Conservation (phyloP, 2,329 filamentous ascomycete genomes). For the Penicillium crustosum region DNA sequence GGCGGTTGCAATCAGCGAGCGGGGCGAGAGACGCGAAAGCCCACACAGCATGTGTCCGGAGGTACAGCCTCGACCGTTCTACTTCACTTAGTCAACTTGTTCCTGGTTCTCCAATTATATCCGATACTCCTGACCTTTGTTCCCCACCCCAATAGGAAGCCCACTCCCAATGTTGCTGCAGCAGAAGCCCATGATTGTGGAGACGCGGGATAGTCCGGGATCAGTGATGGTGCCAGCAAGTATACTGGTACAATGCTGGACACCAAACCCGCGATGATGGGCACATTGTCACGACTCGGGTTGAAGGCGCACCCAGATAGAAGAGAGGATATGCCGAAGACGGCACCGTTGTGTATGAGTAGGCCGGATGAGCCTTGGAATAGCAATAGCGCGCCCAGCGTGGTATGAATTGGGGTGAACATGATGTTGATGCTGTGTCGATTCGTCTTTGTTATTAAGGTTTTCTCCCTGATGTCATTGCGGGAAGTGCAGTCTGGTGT, state of each 20-base stretch:
- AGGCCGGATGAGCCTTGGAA: constrained; percentile 52
- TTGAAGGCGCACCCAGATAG: constrained; percentile 44
- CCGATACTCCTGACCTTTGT: constrained; percentile 46
- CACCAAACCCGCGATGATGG: constrained; percentile 49
- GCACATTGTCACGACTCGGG: constrained; percentile 44
- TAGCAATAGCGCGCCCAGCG: constrained; percentile 52
- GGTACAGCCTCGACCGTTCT: constrained; percentile 53
- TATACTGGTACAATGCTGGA: constrained; percentile 47
- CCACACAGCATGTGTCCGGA: constrained; percentile 59
- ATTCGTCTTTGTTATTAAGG: constrained; percentile 4
- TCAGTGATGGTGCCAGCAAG: constrained; percentile 44
- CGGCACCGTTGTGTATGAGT: constrained; percentile 52
- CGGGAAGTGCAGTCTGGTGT: not conserved
- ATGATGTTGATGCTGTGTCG: constrained; percentile 30
- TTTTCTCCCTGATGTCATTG: constrained; percentile 16
- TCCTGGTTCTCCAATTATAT: not conserved
- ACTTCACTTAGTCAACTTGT: not conserved
- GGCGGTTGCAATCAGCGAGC: constrained; percentile 50
- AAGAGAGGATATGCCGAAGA: constrained; percentile 53
- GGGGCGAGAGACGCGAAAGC: constrained; percentile 50
- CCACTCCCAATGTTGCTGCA: constrained; percentile 43
- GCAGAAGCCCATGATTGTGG: constrained; percentile 37
- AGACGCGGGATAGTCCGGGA: constrained; percentile 45
- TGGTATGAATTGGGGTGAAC: constrained; percentile 56
- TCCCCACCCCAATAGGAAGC: constrained; percentile 52